phyloP scores from a whole-genome alignment of 176 grass and related monocot species.

The Areca catechu region DNA sequence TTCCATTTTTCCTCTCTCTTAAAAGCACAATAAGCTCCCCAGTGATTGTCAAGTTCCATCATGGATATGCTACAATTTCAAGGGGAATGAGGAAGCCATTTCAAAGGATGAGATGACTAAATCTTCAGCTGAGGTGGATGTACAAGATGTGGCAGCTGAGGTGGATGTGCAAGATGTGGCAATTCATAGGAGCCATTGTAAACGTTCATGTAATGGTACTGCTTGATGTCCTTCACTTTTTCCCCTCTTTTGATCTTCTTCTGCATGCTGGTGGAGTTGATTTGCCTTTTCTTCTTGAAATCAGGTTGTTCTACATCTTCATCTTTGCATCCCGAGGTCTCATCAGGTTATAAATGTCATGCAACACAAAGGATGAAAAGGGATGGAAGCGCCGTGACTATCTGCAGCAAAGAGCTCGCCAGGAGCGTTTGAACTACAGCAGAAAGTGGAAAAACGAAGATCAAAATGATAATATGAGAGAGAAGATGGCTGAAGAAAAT shows the following conservation, averaged over 20 bases:
- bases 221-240: background rate
- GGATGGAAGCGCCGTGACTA: conserved; percentile 66
- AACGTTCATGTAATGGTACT: conserved; percentile 17
- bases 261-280: background rate
- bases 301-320: conserved; percentile 15
- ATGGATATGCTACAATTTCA: conserved; percentile 80
- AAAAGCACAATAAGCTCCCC: conserved; percentile 73
- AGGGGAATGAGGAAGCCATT: conserved; percentile 46
- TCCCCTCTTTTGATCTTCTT: background rate
- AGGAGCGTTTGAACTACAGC: conserved; percentile 70
- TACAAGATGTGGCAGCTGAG: conserved; percentile 14
- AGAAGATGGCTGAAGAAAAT: conserved; percentile 70
- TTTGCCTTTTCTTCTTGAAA: conserved; percentile 1
- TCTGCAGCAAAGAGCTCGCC: conserved; percentile 69
- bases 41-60: conserved; percentile 61
- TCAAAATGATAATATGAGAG: conserved; percentile 64
- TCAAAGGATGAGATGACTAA: conserved; percentile 35
- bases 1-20: too few species aligned
- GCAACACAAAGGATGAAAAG: conserved; percentile 46
- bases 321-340: conserved; percentile 26
- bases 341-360: conserved; percentile 49
- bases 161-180: conserved; percentile 4
- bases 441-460: conserved; percentile 55
- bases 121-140: conserved; percentile 17
- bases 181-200: conserved; percentile 14